Evolutionary conservation across 257 asterid species (phyloP).

Genomic region (Solanum sejunctum): DNA sequence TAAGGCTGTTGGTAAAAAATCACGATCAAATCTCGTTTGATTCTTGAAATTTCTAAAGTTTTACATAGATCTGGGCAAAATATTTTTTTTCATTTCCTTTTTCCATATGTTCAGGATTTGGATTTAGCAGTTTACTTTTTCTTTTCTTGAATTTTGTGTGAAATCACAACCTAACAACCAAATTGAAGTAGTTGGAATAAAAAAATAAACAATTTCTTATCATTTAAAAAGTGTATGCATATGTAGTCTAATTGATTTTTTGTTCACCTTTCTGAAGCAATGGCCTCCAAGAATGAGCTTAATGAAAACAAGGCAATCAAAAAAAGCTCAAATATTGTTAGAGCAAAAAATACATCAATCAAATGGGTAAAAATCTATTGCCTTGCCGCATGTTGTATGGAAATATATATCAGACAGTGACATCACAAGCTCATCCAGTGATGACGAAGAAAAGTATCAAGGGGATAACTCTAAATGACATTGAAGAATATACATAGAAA

Average conservation of each 20-base stretch:
- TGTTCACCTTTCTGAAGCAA: background rate
- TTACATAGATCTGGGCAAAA: too few species aligned
- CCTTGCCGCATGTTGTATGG: too few species aligned
- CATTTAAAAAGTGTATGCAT: background rate
- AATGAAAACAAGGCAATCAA: background rate
- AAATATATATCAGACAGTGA: too few species aligned
- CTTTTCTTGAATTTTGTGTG: background rate
- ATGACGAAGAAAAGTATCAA: too few species aligned
- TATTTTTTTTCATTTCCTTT: background rate
- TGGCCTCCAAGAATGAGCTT: background rate
- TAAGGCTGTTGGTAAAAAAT: too few species aligned
- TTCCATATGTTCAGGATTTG: background rate
- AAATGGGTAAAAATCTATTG: too few species aligned
- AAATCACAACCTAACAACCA: too few species aligned
- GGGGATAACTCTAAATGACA: too few species aligned
- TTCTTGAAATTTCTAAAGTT: background rate
- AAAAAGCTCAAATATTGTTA: background rate
- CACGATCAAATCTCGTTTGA: background rate
- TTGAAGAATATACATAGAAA: too few species aligned
- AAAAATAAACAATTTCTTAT: background rate
- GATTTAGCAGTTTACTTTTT: background rate
- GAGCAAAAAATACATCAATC: too few species aligned
- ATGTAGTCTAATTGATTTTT: background rate
- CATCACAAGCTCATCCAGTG: too few species aligned
- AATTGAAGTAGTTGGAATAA: background rate